phyloP scores from a whole-genome alignment of 352 stramenopile genomes.

The Achlya hypogyna region DNA sequence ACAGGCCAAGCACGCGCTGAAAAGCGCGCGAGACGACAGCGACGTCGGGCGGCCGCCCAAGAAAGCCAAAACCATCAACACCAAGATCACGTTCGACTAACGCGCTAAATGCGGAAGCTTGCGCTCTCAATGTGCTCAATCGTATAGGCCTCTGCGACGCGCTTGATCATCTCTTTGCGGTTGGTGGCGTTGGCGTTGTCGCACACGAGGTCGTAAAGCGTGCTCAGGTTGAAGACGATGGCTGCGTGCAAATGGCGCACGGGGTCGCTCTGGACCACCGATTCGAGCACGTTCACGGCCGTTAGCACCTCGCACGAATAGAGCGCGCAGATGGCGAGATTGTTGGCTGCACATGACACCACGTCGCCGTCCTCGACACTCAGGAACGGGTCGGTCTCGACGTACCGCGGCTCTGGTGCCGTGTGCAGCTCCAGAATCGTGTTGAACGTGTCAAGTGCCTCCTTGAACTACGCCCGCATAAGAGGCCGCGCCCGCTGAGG shows the following conservation, averaged over 20 bases:
- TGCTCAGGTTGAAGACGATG: slow-evolving; percentile 74
- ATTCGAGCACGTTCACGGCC: slow-evolving; percentile 54
- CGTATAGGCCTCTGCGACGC: slow-evolving; percentile 58
- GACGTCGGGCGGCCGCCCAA: not conserved
- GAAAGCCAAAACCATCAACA: not conserved
- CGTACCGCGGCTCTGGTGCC: not conserved
- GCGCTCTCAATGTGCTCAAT: slow-evolving; percentile 62
- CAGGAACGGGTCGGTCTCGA: not conserved
- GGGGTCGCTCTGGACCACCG: slow-evolving; percentile 60
- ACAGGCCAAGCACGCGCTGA: not conserved
- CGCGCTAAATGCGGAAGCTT: slow-evolving; percentile 58
- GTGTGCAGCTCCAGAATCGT: slow-evolving; percentile 41
- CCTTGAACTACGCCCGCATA: slow-evolving; percentile 30
- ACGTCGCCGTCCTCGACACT: slow-evolving; percentile 16
- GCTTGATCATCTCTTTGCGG: slow-evolving; percentile 79
- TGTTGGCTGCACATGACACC: slow-evolving; percentile 48
- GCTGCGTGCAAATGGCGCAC: slow-evolving; percentile 55
- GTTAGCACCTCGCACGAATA: slow-evolving; percentile 74
- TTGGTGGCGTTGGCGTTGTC: slow-evolving; percentile 68
- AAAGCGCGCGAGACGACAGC: slow-evolving; percentile 22
- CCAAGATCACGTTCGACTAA: slow-evolving; percentile 1
- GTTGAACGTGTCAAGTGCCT: slow-evolving; percentile 64
- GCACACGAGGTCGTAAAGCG: slow-evolving; percentile 68
- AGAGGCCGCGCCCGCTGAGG: not conserved
- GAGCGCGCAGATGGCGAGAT: slow-evolving; percentile 69